Conservation (phyloP, 768 basidiomycete species). For the Lactarius akahatsu region DNA sequence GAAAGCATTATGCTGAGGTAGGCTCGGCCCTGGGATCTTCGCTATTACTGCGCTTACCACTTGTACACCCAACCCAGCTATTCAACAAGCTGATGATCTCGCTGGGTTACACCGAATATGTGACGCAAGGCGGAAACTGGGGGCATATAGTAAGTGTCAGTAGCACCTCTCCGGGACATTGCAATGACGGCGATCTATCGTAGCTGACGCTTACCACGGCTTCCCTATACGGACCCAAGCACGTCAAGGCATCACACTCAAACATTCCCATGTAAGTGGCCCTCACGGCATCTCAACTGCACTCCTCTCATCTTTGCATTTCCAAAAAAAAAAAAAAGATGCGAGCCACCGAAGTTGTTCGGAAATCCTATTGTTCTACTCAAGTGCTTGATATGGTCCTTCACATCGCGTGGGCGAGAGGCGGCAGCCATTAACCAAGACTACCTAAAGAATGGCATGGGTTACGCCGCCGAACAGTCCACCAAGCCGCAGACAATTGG, state of each 20-base stretch:
- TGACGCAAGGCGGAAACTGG: constrained; percentile 34
- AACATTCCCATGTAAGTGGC: constrained; percentile 35
- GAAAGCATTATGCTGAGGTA: constrained; percentile 32
- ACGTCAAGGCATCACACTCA: constrained; percentile 38
- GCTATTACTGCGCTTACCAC: neutral
- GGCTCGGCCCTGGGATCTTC: neutral
- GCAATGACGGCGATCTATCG: neutral
- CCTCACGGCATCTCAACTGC: neutral
- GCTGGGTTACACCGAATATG: constrained; percentile 8
- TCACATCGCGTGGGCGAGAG: constrained; percentile 38
- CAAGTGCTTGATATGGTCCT: constrained; percentile 10
- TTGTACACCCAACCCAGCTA: neutral
- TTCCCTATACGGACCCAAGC: constrained; percentile 31
- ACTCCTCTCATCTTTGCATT: neutral
- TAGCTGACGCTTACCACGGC: constrained; percentile 35
- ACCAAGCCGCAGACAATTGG: no score
- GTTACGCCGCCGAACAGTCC: no score
- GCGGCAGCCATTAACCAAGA: constrained; percentile 36
- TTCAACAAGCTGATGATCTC: constrained; percentile 15
- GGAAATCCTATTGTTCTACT: constrained; percentile 35
- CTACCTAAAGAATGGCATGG: constrained; percentile 17
- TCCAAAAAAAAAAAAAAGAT: neutral
- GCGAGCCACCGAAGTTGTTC: constrained; percentile 30
- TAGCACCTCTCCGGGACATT: neutral
- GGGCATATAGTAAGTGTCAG: constrained; percentile 37